These are phyloP conservation scores for Xylaria sp. DNA, from an alignment of 2,329 filamentous ascomycete species.

Conservation along the genomic window DNA sequence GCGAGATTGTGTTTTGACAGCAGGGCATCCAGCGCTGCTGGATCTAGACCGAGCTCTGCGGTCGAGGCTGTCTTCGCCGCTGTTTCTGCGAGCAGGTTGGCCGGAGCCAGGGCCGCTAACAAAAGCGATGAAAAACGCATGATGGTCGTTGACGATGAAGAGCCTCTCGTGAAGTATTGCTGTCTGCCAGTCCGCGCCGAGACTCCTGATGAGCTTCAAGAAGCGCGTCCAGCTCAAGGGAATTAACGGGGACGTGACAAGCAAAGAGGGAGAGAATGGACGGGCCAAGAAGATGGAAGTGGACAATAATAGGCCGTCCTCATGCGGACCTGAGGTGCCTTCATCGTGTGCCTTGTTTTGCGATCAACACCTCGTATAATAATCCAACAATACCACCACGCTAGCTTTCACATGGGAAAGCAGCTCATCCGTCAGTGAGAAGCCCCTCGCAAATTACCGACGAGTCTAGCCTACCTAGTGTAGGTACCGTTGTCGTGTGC, in stretches of 20 bases:
- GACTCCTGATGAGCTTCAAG: conserved; percentile 35
- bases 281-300: conserved; percentile 11
- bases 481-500: not conserved
- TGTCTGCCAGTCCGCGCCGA: conserved; percentile 37
- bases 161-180: conserved; percentile 32
- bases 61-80: conserved; percentile 42
- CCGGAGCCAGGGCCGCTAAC: conserved; percentile 50
- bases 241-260: conserved; percentile 27
- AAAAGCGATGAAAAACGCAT: conserved; percentile 54
- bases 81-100: conserved; percentile 48
- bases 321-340: conserved; percentile 10
- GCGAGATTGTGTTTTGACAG: conserved; percentile 57
- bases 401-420: conserved; percentile 28
- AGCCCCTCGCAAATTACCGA: conserved; percentile 28
- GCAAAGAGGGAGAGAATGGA: conserved; percentile 12
- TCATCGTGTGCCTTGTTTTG: conserved; percentile 30
- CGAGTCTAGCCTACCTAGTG: conserved; percentile 12
- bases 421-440: conserved; percentile 14
- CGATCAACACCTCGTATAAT: conserved; percentile 25
- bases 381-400: conserved; percentile 13
- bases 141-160: conserved; percentile 36
- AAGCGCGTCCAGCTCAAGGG: conserved; percentile 36
- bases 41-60: conserved; percentile 48
- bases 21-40: conserved; percentile 51
- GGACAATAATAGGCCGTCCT: conserved; percentile 19